Conservation (phyloP, 345 rosid genomes). For the Mangifera indica region DNA sequence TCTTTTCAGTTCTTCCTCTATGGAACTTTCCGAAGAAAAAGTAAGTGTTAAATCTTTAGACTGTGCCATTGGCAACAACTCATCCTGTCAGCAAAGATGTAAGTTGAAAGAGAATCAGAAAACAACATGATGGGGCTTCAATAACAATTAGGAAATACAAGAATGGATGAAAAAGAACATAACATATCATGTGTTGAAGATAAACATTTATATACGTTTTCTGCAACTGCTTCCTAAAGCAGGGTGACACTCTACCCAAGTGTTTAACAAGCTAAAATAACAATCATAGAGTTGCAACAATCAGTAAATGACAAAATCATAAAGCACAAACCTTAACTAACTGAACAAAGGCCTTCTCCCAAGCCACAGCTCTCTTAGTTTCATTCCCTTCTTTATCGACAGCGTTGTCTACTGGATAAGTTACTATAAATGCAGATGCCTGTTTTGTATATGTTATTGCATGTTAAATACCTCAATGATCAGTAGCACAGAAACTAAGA, state of each 20-base stretch:
- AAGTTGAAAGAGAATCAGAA: constrained; percentile 3
- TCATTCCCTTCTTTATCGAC: constrained; percentile 61
- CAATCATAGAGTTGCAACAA: constrained; percentile 9
- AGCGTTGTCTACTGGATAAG: constrained; percentile 90
- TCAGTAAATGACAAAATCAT: constrained; percentile 5
- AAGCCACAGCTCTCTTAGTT: constrained; percentile 71
- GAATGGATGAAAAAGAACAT: not conserved
- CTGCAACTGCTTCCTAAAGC: constrained; percentile 2
- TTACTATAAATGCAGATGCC: constrained; percentile 93
- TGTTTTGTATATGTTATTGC: constrained; percentile 39
- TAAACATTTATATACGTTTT: not conserved
- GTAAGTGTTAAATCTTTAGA: constrained; percentile 73
- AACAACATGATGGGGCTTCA: not conserved
- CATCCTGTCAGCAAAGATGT: constrained; percentile 53
- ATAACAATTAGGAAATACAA: not conserved
- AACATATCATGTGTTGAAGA: constrained; percentile 4
- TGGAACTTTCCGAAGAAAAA: constrained; percentile 94
- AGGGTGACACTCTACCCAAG: not conserved
- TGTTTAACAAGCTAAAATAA: constrained; percentile 11
- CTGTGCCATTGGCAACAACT: constrained; percentile 74
- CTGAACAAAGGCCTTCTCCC: constrained; percentile 96
- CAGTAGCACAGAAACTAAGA: constrained; percentile 13
- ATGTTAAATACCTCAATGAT: constrained; percentile 21
- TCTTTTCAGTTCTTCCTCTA: constrained; percentile 94
- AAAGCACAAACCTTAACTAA: constrained; percentile 65